These are phyloP conservation scores for Erodium trifolium DNA, from an alignment of 441 rosid genomes.

Conservation along the genomic window DNA sequence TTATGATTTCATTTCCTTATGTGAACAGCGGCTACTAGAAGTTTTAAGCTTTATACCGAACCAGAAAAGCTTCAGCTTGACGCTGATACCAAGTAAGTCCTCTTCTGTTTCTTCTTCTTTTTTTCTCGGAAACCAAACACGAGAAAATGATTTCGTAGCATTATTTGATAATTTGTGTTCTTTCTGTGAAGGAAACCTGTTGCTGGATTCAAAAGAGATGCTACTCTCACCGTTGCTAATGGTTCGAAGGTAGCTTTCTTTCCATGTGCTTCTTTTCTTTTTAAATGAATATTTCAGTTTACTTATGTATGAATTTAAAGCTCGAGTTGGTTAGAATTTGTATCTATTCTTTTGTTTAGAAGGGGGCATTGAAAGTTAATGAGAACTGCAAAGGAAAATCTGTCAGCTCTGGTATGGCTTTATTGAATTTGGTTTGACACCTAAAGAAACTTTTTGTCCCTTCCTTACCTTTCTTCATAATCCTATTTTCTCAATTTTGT, in stretches of 20 bases:
- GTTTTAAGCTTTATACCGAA: conserved; percentile 43
- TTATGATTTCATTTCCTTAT: neutral
- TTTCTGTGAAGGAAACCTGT: conserved; percentile 28
- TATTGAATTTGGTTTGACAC: neutral
- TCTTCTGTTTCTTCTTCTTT: neutral
- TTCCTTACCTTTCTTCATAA: neutral
- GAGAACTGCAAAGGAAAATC: conserved; percentile 31
- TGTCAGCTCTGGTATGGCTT: conserved; percentile 37
- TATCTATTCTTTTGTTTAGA: conserved; percentile 19
- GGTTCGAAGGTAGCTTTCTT: conserved; percentile 38
- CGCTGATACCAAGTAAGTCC: conserved; percentile 31
- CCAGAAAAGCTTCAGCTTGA: conserved; percentile 32
- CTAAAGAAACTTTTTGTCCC: neutral
- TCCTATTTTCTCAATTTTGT: conserved; percentile 1
- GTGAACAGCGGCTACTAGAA: conserved; percentile 29
- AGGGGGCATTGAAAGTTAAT: conserved; percentile 31
- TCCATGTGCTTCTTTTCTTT: conserved; percentile 5
- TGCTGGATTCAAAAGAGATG: conserved; percentile 20
- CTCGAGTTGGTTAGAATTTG: conserved; percentile 8
- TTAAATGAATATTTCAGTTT: neutral
- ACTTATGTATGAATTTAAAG: neutral
- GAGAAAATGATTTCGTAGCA: neutral
- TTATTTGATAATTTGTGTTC: conserved; percentile 7
- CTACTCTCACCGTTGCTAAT: conserved; percentile 25
- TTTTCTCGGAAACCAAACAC: conserved; percentile 5